Percentiles rank a stretch among this genome's conserved stretches.
Evolutionary conservation across 2,329 filamentous ascomycete species (phyloP).

Genomic region (Fusarium anguioides): DNA sequence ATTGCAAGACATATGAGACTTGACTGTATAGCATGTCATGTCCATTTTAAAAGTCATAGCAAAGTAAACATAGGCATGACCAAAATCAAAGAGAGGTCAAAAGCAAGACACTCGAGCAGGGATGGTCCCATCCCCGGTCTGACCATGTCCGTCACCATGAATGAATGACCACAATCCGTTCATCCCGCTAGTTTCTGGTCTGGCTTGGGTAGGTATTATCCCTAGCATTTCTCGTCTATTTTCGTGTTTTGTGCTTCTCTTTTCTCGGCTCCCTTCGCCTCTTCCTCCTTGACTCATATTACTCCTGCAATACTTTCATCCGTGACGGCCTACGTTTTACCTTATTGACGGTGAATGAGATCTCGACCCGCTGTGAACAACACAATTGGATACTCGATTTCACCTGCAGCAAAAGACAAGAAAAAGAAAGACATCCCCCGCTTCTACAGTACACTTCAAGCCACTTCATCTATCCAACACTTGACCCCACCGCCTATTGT

Average conservation of each 20-base stretch:
- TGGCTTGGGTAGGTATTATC: not conserved
- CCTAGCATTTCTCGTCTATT: constrained; percentile 27
- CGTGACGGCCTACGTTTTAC: constrained; percentile 17
- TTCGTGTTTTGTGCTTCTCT: constrained; percentile 24
- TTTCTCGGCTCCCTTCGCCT: constrained; percentile 11
- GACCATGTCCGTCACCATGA: constrained; percentile 8
- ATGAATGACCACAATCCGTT: constrained; percentile 29
- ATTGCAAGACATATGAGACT: constrained; percentile 21
- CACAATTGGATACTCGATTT: not conserved
- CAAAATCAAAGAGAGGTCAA: not conserved
- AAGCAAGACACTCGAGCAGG: constrained; percentile 18
- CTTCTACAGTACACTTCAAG: constrained; percentile 13
- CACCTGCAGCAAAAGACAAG: constrained; percentile 14
- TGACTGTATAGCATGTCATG: constrained; percentile 17
- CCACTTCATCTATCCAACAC: constrained; percentile 26
- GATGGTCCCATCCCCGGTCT: constrained; percentile 13
- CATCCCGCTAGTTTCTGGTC: constrained; percentile 29
- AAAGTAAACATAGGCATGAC: constrained; percentile 10
- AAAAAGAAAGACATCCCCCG: constrained; percentile 16
- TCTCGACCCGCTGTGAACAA: constrained; percentile 8
- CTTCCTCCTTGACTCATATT: constrained; percentile 16
- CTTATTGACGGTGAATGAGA: constrained; percentile 8
- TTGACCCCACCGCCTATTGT: constrained; percentile 25
- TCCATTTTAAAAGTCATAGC: not conserved
- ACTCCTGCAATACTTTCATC: constrained; percentile 15